These are phyloP conservation scores for Lizonia empirigonia DNA, from an alignment of 2,329 filamentous ascomycete species.

Conservation along the genomic window DNA sequence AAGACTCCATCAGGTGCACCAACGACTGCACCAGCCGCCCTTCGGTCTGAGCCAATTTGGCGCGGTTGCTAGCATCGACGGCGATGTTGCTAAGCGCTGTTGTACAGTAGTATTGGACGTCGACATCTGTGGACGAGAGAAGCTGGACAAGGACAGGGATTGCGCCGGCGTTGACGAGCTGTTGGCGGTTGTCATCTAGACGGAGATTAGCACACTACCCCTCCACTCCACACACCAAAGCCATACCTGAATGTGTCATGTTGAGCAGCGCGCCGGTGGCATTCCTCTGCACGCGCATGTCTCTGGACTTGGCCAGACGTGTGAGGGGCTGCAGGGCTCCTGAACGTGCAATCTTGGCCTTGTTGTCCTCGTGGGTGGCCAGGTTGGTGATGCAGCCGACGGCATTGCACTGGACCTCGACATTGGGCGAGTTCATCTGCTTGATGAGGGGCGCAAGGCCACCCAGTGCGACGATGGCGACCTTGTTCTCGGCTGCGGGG, in stretches of 20 bases:
- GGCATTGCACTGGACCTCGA: slow-evolving; percentile 98
- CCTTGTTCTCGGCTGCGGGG: slow-evolving; percentile 90
- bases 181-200: slow-evolving; percentile 93
- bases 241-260: slow-evolving; percentile 96
- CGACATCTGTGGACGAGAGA: slow-evolving; percentile 88
- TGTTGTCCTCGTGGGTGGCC: slow-evolving; percentile 98
- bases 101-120: slow-evolving; percentile 99
- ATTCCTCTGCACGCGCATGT: slow-evolving; percentile 98
- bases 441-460: slow-evolving; percentile 90
- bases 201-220: slow-evolving; percentile 26
- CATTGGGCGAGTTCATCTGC: slow-evolving; percentile 97
- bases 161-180: slow-evolving; percentile 96
- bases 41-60: slow-evolving; percentile 88
- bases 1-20: slow-evolving; percentile 96
- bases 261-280: slow-evolving; percentile 95
- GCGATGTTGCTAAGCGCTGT: slow-evolving; percentile 98
- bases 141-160: slow-evolving; percentile 96
- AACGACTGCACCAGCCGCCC: slow-evolving; percentile 90
- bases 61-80: slow-evolving; percentile 88
- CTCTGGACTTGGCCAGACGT: slow-evolving; percentile 90
- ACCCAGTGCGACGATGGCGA: slow-evolving; percentile 89
- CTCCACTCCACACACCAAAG: slow-evolving; percentile 1
- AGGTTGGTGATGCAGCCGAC: slow-evolving; percentile 98
- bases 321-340: slow-evolving; percentile 91
- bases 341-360: slow-evolving; percentile 95